Base-by-base conservation (phyloP, 179 eudicot genomes). In the Patellifolia procumbens region DNA sequence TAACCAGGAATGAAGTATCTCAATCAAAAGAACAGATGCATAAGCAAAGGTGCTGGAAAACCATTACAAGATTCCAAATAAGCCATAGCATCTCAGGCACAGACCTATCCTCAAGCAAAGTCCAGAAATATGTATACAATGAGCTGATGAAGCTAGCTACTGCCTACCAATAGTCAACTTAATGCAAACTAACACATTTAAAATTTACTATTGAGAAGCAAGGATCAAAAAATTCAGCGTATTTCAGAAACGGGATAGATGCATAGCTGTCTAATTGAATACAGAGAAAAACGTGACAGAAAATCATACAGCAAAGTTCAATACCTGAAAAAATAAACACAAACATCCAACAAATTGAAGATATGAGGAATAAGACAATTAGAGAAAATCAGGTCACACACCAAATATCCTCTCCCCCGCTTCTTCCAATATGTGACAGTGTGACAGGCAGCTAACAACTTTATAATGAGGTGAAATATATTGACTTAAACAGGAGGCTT, bases 31-130 rank as follows among this genome's bases (percentile, higher is more conserved):
- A 48, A 59, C 61, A 70, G 64, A 64, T 69, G 58, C 49, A 68
- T 10, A 45, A 29, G 20, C 17, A 22, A 53, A 69, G 73, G 19
- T 17, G 37, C 56, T 13, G 2, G 17, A 51, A 55, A 28, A 63
- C 17, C 46, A 75, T 26, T 35, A 31, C 49, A 32, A 22, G 28
- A 62, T 28, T 49, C 4, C 55, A 4, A 39, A 60, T 7, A 39
- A 72, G 53, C 61, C 39, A 46, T 46, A 69, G 69, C 74, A 58
- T 45, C 72, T 56, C 26, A 58, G 32, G 69, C 62, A 59, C 24
- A 31, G 32, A 66, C 51, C 29, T 31, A 68, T 45, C 39, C 10
- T n/a, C 46, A 42, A 35, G 37, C 55, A 11, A 1, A 72, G 35
- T n/a, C 60, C 16, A 70, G 11, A 52, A 59, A 56, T 31, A 76